Conservation (phyloP, 2,329 filamentous ascomycete genomes). For the Fusarium circinatum region DNA sequence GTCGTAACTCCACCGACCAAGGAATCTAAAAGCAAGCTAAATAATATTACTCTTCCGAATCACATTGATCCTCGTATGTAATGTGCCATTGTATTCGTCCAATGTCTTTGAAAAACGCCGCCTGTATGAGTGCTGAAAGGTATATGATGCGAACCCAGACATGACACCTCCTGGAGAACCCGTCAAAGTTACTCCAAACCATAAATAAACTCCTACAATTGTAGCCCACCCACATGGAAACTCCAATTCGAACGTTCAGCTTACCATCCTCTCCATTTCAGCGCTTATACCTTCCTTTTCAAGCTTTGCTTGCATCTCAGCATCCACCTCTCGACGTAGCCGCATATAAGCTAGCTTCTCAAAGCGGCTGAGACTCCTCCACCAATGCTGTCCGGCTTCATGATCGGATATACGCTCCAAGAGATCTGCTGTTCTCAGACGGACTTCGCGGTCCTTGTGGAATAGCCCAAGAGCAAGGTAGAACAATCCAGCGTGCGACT, state of each 20-base stretch:
- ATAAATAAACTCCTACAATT: constrained; percentile 13
- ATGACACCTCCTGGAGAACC: constrained; percentile 34
- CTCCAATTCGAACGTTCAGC: constrained; percentile 50
- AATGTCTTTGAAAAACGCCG: constrained; percentile 41
- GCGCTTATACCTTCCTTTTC: constrained; percentile 57
- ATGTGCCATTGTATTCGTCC: constrained; percentile 1
- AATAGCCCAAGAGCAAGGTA: constrained; percentile 92
- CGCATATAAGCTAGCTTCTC: constrained; percentile 87
- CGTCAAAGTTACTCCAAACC: constrained; percentile 23
- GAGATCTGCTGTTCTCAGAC: constrained; percentile 79
- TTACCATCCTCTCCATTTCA: constrained; percentile 59
- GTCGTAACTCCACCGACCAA: background rate
- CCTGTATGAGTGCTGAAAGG: constrained; percentile 32
- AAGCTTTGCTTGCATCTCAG: constrained; percentile 59
- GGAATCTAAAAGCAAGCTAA: constrained; percentile 32
- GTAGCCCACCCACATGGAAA: background rate
- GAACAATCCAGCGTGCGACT: constrained; percentile 88
- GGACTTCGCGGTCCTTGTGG: constrained; percentile 84
- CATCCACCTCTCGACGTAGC: constrained; percentile 73
- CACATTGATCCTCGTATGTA: background rate
- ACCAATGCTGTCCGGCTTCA: constrained; percentile 93
- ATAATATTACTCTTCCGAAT: constrained; percentile 18
- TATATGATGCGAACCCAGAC: constrained; percentile 30
- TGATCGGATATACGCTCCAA: constrained; percentile 86
- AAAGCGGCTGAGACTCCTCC: constrained; percentile 85